phyloP scores from a whole-genome alignment of 2,329 filamentous ascomycete species.

The Botrytis deweyae region DNA sequence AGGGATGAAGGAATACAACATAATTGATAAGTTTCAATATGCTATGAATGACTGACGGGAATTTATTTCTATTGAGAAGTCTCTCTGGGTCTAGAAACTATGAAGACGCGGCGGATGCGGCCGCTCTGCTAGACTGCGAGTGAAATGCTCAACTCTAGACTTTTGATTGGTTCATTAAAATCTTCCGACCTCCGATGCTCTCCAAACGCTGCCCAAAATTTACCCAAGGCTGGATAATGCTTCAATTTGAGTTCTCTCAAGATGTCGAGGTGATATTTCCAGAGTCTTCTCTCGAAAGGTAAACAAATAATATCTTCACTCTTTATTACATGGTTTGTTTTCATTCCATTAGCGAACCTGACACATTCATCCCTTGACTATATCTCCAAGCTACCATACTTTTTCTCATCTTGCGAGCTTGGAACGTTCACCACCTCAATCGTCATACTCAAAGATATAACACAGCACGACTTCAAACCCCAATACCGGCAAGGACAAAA shows the following conservation, averaged over 20 bases:
- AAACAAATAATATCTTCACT: neutral
- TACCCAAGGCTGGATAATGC: neutral
- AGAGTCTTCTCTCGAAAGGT: neutral
- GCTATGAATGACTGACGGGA: neutral
- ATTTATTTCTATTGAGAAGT: neutral
- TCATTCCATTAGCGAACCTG: neutral
- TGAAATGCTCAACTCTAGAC: too few relatives aligned
- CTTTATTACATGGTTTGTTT: neutral
- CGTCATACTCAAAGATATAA: neutral
- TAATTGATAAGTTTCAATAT: neutral
- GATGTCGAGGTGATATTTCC: conserved; percentile 1
- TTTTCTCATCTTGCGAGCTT: neutral
- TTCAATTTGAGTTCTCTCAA: neutral
- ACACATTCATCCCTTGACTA: neutral
- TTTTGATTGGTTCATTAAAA: neutral
- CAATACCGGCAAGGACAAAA: neutral
- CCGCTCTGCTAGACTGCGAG: neutral
- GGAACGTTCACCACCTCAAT: conserved; percentile 1
- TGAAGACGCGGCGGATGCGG: neutral
- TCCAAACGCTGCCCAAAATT: conserved; percentile 14
- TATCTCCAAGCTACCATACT: neutral
- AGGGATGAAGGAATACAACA: neutral
- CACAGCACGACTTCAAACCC: neutral
- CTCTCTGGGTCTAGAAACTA: conserved; percentile 1
- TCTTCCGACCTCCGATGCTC: conserved; percentile 15